A percentile compares a stretch with the other conserved stretches of the same genome.
Evolutionary conservation across 441 rosid genomes (phyloP).

Genomic region (Populus tomentosa): DNA sequence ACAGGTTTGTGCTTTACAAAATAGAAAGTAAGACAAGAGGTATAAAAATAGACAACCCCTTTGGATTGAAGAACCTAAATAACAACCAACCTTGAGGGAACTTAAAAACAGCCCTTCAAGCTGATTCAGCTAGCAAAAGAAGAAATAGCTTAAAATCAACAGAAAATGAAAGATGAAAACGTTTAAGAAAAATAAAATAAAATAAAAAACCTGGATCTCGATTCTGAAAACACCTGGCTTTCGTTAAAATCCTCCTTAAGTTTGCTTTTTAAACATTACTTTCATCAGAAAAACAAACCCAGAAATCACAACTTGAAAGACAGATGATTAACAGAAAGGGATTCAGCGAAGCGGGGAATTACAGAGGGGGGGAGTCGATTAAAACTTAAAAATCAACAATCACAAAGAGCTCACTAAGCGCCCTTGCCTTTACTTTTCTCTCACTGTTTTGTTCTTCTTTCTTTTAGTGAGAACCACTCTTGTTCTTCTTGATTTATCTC

Average conservation of each 20-base stretch:
- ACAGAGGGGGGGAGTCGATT: constrained; percentile 24
- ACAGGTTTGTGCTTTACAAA: constrained; percentile 20
- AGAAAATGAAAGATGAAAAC: not conserved
- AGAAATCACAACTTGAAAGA: constrained; percentile 35
- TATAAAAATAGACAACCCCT: constrained; percentile 61
- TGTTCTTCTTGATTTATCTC: constrained; percentile 16
- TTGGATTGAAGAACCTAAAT: constrained; percentile 23
- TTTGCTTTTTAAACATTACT: constrained; percentile 30
- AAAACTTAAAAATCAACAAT: not conserved
- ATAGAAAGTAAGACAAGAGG: constrained; percentile 32
- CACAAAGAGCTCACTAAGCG: not conserved
- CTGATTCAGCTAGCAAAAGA: constrained; percentile 22
- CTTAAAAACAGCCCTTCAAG: constrained; percentile 63
- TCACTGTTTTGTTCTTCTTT: not conserved
- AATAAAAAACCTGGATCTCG: constrained; percentile 57
- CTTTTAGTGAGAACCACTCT: constrained; percentile 19
- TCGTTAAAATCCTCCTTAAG: constrained; percentile 39
- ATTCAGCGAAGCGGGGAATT: constrained; percentile 58
- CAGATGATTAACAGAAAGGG: constrained; percentile 73
- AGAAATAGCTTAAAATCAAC: not conserved
- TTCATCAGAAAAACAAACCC: constrained; percentile 39
- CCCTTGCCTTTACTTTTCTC: not conserved
- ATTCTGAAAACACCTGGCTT: constrained; percentile 73
- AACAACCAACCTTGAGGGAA: constrained; percentile 35
- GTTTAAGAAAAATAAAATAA: too few relatives aligned